Base-by-base conservation (phyloP, 768 basidiomycete species). In the Rhizopogon vesiculosus region DNA sequence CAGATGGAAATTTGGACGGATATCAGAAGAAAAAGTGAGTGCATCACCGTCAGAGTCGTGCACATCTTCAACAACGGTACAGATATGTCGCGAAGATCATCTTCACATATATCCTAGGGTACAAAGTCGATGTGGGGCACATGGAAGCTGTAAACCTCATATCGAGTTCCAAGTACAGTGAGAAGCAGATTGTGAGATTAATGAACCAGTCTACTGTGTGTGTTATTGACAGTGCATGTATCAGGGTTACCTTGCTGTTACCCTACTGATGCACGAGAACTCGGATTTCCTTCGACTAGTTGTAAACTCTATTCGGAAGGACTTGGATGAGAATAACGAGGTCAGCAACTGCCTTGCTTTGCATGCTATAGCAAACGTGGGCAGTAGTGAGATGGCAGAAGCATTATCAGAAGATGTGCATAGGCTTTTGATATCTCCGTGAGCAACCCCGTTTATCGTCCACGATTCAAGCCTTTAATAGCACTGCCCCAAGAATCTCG, bases 81-180 rank as follows among this genome's bases (percentile, higher is more conserved):
- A 91, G 91, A 85, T 98, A 97, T 80, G 92, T 98, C 42, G 91
- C 94, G 56, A 98, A 99, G 77, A 95, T 99, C 64, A 89, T 98
- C 58, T 99, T 98, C 77, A 98, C 97, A 6, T 98, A 98, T 66
- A 99, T 99, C 64, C 78, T 99, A 57, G 97, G 97, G 42, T 99
- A 99, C 78, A 96, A 97, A 73, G 94, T 98, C 62, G 97, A 99
- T 68, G 84, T 98, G 19, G 97, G 97, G 15, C 97, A 98, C 71
- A 97, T 98, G 95, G 95, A 98, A 67, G 96, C 97, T 25, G 93
- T 98, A 61, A 98, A 99, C 70, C 81, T 99, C 61, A 98, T 99
- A 61, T 91, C 95, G 28, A 93, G 91, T 65, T 72, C 83, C 33
- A 98, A 98, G 65, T 99, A 99, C 68, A 93, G 89, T 65, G 97